Evolutionary conservation across 108 stramenopile genomes (phyloP).

Genomic region (Aurantiochytrium sp.): DNA sequence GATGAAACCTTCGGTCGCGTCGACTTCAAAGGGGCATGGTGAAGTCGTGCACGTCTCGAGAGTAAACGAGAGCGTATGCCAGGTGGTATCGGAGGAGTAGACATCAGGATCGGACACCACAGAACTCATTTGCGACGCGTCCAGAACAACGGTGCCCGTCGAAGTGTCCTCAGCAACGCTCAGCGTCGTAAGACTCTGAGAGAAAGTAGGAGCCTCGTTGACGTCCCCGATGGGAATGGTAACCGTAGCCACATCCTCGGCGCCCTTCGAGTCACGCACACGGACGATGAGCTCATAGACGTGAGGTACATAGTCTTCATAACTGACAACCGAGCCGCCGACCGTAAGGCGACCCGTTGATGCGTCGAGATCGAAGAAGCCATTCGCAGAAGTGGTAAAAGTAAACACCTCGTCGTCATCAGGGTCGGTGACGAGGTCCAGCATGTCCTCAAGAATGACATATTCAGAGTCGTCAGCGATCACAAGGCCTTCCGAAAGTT

Average conservation of each 20-base stretch:
- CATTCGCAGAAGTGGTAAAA: not conserved
- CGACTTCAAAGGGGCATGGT: not conserved
- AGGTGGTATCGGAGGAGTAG: not conserved
- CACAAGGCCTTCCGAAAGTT: not conserved
- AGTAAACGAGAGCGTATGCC: not conserved
- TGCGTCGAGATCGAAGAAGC: not conserved
- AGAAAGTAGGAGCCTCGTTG: not conserved
- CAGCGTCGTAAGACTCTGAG: not conserved
- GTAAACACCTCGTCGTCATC: not conserved
- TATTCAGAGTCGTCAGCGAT: not conserved
- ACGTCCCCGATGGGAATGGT: not conserved
- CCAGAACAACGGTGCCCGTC: not conserved
- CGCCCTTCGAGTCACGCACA: not conserved
- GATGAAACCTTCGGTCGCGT: not conserved
- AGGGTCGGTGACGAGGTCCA: not conserved
- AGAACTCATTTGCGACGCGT: not conserved
- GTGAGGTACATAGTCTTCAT: not conserved
- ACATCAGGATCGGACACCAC: not conserved
- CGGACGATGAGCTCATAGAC: slow-evolving; percentile 1
- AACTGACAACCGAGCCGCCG: not conserved
- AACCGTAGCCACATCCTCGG: not conserved
- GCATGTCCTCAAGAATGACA: not conserved
- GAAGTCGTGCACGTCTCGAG: not conserved
- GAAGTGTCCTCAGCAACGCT: not conserved
- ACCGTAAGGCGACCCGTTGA: not conserved